Conservation (phyloP, 1,284 basidiomycete genomes). For the Fomitopsis palustris region DNA sequence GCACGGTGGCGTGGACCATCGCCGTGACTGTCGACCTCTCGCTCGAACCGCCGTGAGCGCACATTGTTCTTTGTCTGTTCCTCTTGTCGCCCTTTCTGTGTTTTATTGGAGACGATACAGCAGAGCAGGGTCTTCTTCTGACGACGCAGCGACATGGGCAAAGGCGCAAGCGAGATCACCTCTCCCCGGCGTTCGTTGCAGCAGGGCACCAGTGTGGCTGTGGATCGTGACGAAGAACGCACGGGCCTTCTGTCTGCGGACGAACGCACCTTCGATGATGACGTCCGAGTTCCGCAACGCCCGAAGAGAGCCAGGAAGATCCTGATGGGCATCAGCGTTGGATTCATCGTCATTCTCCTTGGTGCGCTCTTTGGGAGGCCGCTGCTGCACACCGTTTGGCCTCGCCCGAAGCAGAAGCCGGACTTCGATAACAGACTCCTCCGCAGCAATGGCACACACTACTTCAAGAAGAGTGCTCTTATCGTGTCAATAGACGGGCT, state of each 20-base stretch:
- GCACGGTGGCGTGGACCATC: no score
- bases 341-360: constrained; percentile 4
- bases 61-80: no score
- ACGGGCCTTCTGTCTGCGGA: constrained; percentile 6
- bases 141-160: not conserved
- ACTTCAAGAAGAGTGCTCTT: constrained; percentile 76
- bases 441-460: constrained; percentile 71
- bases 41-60: no score
- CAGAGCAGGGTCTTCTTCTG: no score
- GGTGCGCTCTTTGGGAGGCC: constrained; percentile 5
- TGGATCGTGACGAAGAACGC: constrained; percentile 11
- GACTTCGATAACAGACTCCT: constrained; percentile 22
- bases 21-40: no score
- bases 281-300: not conserved
- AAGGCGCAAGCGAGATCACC: not conserved
- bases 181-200: constrained; percentile 5
- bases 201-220: constrained; percentile 1
- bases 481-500: constrained; percentile 87
- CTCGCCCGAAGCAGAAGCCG: not conserved
- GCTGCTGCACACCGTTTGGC: not conserved
- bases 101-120: no score
- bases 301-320: not conserved
- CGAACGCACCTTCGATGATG: not conserved
- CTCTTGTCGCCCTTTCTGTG: no score
- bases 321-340: not conserved